Evolutionary conservation across 768 basidiomycete genomes (phyloP).

Genomic region (Podaxis pistillaris): DNA sequence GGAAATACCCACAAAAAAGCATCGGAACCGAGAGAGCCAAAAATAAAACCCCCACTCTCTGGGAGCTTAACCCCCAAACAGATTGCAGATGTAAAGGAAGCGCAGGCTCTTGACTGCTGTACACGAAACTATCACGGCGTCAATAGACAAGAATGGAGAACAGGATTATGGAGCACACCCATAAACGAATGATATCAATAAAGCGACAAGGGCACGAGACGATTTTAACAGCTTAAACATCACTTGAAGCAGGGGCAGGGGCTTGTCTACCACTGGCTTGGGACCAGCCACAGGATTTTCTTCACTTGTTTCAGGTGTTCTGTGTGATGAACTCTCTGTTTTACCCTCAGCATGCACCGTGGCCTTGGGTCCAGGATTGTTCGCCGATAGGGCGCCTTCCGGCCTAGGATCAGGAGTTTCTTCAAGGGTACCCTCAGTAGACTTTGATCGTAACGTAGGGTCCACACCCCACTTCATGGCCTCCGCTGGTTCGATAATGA

Average conservation of each 20-base stretch:
- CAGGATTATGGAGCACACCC: constrained; percentile 41
- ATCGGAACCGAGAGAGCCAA: constrained; percentile 64
- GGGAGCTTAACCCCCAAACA: constrained; percentile 46
- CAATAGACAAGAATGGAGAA: background rate
- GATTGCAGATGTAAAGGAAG: constrained; percentile 53
- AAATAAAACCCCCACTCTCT: constrained; percentile 64
- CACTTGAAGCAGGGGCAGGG: constrained; percentile 39
- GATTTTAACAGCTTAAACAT: constrained; percentile 41
- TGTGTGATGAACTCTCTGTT: background rate
- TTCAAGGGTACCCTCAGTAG: background rate
- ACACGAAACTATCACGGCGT: constrained; percentile 38
- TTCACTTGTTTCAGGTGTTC: background rate
- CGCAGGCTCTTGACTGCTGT: constrained; percentile 52
- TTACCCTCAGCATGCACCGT: background rate
- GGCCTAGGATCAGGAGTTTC: background rate
- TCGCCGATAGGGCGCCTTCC: background rate
- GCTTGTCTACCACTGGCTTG: constrained; percentile 14
- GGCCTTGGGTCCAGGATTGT: background rate
- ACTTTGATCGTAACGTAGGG: constrained; percentile 24
- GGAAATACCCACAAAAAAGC: constrained; percentile 50
- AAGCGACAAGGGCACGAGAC: constrained; percentile 45
- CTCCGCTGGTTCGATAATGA: constrained; percentile 55
- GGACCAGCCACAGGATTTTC: background rate
- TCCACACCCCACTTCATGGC: constrained; percentile 49
- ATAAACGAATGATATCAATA: constrained; percentile 47